Base-by-base conservation (phyloP, 345 rosid genomes). In the Viola odorata region DNA sequence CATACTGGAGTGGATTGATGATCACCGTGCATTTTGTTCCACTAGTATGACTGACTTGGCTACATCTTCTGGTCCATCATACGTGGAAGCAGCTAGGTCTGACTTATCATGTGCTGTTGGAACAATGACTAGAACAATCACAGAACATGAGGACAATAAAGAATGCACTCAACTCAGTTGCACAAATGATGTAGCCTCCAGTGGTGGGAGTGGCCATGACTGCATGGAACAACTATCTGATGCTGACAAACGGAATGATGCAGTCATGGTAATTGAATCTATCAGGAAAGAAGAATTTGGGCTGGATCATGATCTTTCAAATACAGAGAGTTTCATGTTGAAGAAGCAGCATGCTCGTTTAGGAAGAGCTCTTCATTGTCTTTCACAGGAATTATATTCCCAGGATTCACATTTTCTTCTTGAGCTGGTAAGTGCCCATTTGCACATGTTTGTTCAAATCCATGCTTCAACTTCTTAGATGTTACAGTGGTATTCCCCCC, bases 381-480 rank as follows among this genome's bases (percentile, higher is more conserved):
- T 94, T 67, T 94, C 99, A 14, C 99, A 86, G 75, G 99, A 94
- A 73, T 71, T 94, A 64, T 94, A 94, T 74, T 94, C 97, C 60
- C 91, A 94, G 75, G 99, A 94, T 81, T 90, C 97, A 8, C 99
- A 94, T 79, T 94, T 94, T 81, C 85, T 94, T 72, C 97, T 94
- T 59, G 99, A 94, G 88, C 91, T 94, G 68, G 99, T 94, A 69
- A 86, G 85, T 69, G 50, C 12, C 36, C 10, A 23, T 39, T 7
- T 11, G 39, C 7, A 53, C 37, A 36, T 14, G 50, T 45, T 55
- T 37, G 44, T 45, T 64, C 37, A n/a, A 10, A 53, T 57, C 8
- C 42, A 40, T 23, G 17, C 37, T 41, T 52, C 5, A 40, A 41
- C 41, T 12, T 49, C 45, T 49, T 12, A 49, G 55, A 13, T 67